Base-by-base conservation (phyloP, 2,329 filamentous ascomycete genomes). In the Claviceps arundinis region DNA sequence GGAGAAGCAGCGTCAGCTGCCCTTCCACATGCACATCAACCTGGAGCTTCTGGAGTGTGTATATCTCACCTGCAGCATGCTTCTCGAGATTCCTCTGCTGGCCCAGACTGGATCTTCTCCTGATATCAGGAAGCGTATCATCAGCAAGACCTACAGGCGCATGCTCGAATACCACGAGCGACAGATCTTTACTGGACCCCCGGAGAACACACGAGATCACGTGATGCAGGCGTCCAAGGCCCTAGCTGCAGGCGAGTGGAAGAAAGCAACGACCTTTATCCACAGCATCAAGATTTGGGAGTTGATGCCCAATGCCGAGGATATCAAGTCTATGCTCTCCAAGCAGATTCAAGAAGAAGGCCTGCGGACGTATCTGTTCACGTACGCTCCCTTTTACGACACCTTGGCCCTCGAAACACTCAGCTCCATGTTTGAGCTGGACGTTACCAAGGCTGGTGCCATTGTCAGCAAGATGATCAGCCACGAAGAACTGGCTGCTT, bases 1-100 rank as follows among this genome's bases (percentile, higher is more conserved):
- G 41, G 93, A 98, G 76, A 88, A 93, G 68, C 91, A 97, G 73
- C 85, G 93, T 62, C 93, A 98, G 73, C 80, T 98, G 60, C 93
- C 93, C 40, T 98, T 98, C 84, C 93, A 98, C 76, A 96, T 98
- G 89, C 93, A 98, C 79, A 98, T 98, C 77, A 98, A 98, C 77
- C 80, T 98, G 50, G 93, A 98, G 70, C 81, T 98, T 52, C 81
- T 98, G 41, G 93, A 98, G 75, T 97, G 93, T 65, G 91, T 97
- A 56, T 98, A 98, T 74, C 80, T 98, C 54, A 97, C 93, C 49
- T 97, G 91, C 76, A 96, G 89, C 73, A 98, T 98, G 93, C 85
- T 98, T 59, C 81, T 98, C 53, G 93, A 98, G 74, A 97, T 98
- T 57, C 93, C 93, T 55, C 84, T 97, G 47, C 84, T 98, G 60